A percentile compares a stretch with the other conserved stretches of the same genome.
phyloP scores from a whole-genome alignment of 75 land plant genomes.

The Pinus tabuliformis region DNA sequence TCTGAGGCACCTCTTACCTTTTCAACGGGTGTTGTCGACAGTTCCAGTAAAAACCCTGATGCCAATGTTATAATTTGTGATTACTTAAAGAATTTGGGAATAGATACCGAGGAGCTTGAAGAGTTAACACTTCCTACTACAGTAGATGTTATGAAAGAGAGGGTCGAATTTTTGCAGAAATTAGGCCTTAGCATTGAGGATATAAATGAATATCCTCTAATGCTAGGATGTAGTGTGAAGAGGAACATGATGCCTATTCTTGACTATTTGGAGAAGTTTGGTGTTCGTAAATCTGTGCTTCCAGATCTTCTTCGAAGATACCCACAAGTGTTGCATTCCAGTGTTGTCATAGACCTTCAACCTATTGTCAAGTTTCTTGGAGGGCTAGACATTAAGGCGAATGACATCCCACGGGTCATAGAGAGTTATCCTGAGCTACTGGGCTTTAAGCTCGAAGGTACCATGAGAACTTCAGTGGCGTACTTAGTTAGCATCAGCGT shows the following conservation, averaged over 20 bases:
- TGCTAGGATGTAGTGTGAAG: slow-evolving; percentile 89
- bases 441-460: slow-evolving; percentile 87
- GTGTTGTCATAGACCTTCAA: slow-evolving; percentile 70
- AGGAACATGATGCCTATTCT: slow-evolving; percentile 85
- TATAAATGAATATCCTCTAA: slow-evolving; percentile 75
- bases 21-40: not conserved
- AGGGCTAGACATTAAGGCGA: slow-evolving; percentile 69
- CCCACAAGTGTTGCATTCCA: slow-evolving; percentile 80
- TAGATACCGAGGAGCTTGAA: slow-evolving; percentile 75
- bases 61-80: slow-evolving; percentile 34
- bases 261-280: slow-evolving; percentile 75
- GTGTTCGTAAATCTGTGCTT: slow-evolving; percentile 51
- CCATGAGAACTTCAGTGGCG: slow-evolving; percentile 87
- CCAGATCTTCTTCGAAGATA: slow-evolving; percentile 63
- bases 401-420: slow-evolving; percentile 64
- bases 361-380: slow-evolving; percentile 76
- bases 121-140: slow-evolving; percentile 73
- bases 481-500: slow-evolving; percentile 89
- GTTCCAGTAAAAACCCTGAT: not conserved
- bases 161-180: slow-evolving; percentile 73
- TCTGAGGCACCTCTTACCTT: no score
- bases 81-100: slow-evolving; percentile 52
- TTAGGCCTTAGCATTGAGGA: slow-evolving; percentile 72
- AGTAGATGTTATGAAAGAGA: slow-evolving; percentile 72
- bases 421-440: slow-evolving; percentile 79